Conservation (phyloP, 2,329 filamentous ascomycete genomes). For the Colletotrichum falcatum region DNA sequence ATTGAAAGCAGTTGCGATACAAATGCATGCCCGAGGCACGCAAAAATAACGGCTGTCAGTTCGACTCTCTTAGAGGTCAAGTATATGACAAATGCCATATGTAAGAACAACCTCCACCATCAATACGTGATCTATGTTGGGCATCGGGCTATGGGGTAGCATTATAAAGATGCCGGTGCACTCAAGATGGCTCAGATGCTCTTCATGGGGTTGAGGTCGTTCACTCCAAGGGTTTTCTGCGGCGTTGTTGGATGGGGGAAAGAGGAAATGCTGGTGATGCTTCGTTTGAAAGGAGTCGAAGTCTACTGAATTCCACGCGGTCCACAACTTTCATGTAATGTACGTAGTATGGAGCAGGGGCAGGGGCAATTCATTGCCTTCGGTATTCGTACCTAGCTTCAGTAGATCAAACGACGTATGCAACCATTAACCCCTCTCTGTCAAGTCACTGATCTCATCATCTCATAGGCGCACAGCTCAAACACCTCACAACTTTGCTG, state of each 20-base stretch:
- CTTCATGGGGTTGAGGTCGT: slow-evolving; percentile 41
- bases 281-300: slow-evolving; percentile 47
- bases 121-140: slow-evolving; percentile 51
- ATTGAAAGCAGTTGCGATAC: background rate
- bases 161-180: slow-evolving; percentile 50
- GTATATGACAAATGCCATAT: slow-evolving; percentile 47
- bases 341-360: slow-evolving; percentile 5
- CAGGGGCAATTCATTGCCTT: background rate
- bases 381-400: background rate
- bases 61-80: background rate
- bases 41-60: background rate
- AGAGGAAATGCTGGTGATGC: slow-evolving; percentile 46
- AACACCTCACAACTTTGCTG: background rate
- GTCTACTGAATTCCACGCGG: slow-evolving; percentile 44
- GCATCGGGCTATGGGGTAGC: slow-evolving; percentile 51
- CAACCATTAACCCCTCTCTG: background rate
- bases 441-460: background rate
- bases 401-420: slow-evolving; percentile 15
- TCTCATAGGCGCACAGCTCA: background rate
- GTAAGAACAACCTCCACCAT: slow-evolving; percentile 49
- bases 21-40: background rate
- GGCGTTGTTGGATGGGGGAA: slow-evolving; percentile 46
- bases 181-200: slow-evolving; percentile 36
- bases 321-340: slow-evolving; percentile 40
- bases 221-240: slow-evolving; percentile 46